Evolutionary conservation across 768 basidiomycete species (phyloP).

Genomic region (Suillus luteus): DNA sequence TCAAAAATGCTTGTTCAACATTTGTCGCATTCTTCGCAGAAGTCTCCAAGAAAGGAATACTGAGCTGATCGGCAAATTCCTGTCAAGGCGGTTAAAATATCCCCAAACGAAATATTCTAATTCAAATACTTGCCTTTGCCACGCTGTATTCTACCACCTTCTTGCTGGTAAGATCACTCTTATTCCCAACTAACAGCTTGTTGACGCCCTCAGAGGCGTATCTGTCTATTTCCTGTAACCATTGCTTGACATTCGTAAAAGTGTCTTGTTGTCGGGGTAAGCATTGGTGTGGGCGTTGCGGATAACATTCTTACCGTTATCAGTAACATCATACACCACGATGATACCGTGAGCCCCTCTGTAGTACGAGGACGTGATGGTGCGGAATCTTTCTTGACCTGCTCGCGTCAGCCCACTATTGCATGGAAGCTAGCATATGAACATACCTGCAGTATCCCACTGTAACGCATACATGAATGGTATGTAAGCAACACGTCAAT

Average conservation of each 20-base stretch:
- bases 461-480: conserved; percentile 25
- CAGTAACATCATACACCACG: conserved; percentile 98
- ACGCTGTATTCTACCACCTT: conserved; percentile 90
- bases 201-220: conserved; percentile 99
- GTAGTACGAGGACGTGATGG: conserved; percentile 99
- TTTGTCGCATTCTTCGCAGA: conserved; percentile 99
- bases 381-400: conserved; percentile 98
- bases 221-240: conserved; percentile 90
- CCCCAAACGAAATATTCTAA: background rate
- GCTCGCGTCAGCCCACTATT: conserved; percentile 12
- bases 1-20: conserved; percentile 99
- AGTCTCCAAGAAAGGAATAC: conserved; percentile 95
- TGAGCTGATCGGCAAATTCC: conserved; percentile 95
- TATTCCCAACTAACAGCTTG: conserved; percentile 98
- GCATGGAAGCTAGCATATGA: background rate
- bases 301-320: conserved; percentile 61
- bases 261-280: conserved; percentile 59
- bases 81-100: conserved; percentile 33
- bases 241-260: conserved; percentile 93
- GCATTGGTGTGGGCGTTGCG: conserved; percentile 3
- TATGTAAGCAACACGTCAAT: conserved; percentile 28
- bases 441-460: conserved; percentile 97
- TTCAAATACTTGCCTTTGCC: conserved; percentile 63
- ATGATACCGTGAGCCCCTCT: conserved; percentile 98
- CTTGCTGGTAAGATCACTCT: conserved; percentile 97